These are phyloP conservation scores for Cicer bijugum DNA, from an alignment of 306 rosid species.

Conservation along the genomic window DNA sequence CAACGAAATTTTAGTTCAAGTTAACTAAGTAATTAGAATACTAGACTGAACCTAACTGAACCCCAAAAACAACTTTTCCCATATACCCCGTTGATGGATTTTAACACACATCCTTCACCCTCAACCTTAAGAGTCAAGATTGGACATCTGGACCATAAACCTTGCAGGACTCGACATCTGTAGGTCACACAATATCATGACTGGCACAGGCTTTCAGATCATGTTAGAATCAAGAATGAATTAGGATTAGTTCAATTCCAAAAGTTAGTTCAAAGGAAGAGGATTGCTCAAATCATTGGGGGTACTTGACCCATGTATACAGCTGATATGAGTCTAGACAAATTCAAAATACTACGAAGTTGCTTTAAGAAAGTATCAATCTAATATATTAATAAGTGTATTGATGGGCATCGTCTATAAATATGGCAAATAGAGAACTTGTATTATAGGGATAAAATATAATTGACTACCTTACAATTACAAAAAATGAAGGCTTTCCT, in stretches of 20 bases:
- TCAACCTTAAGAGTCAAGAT: not conserved
- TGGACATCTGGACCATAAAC: not conserved
- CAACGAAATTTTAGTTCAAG: constrained; percentile 30
- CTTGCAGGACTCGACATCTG: not conserved
- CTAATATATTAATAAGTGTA: not conserved
- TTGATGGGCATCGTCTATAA: not conserved
- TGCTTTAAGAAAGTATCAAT: constrained; percentile 22
- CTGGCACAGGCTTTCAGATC: not conserved
- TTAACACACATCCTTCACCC: constrained; percentile 13
- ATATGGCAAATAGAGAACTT: not conserved
- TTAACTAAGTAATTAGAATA: constrained; percentile 37
- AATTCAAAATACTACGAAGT: constrained; percentile 31
- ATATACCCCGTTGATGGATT: not conserved
- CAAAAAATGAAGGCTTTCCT: not conserved
- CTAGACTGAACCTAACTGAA: not conserved
- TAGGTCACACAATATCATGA: not conserved
- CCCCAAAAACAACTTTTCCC: not conserved
- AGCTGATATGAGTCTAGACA: not conserved
- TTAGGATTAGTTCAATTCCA: not conserved
- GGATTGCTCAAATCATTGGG: not conserved
- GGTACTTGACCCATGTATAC: not conserved
- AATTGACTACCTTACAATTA: constrained; percentile 6
- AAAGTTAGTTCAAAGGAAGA: not conserved
- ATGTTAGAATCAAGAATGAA: not conserved
- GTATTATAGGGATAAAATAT: not conserved